Conservation (phyloP, 106 monocot species). For the Dendrobium nobile region DNA sequence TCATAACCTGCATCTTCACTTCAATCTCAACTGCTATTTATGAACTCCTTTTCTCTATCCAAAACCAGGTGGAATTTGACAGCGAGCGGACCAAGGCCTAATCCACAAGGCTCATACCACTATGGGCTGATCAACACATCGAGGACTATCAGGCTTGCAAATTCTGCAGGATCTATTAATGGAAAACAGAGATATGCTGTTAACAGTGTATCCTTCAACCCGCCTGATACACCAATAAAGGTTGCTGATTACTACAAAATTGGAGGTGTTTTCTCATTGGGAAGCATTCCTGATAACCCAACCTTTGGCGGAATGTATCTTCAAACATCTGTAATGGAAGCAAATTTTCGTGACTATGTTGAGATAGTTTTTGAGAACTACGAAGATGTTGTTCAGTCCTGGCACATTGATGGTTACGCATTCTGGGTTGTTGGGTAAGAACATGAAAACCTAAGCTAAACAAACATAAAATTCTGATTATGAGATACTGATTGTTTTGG, state of each 20-base stretch:
- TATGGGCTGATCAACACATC: conserved; percentile 58
- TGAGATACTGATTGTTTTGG: background rate
- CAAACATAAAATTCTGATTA: background rate
- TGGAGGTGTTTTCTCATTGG: conserved; percentile 39
- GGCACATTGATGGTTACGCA: conserved; percentile 62
- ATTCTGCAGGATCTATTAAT: conserved; percentile 46
- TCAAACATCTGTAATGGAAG: conserved; percentile 56
- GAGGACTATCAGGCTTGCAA: conserved; percentile 63
- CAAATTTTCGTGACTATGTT: conserved; percentile 49
- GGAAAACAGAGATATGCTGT: conserved; percentile 64
- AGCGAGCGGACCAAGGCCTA: conserved; percentile 64
- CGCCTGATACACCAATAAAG: conserved; percentile 56
- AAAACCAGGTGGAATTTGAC: conserved; percentile 66
- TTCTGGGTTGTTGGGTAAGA: conserved; percentile 65
- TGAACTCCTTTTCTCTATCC: too few relatives aligned
- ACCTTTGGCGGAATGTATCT: conserved; percentile 39
- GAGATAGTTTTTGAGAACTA: conserved; percentile 68
- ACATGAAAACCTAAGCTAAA: background rate
- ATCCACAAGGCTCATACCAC: conserved; percentile 75
- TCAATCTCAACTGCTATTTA: background rate
- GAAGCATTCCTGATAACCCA: conserved; percentile 53
- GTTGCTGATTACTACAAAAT: conserved; percentile 58
- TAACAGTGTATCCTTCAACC: conserved; percentile 57
- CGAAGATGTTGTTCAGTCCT: conserved; percentile 46
- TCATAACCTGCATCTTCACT: background rate